phyloP scores from a whole-genome alignment of 1,284 basidiomycete species.

The Peniophora sp. region DNA sequence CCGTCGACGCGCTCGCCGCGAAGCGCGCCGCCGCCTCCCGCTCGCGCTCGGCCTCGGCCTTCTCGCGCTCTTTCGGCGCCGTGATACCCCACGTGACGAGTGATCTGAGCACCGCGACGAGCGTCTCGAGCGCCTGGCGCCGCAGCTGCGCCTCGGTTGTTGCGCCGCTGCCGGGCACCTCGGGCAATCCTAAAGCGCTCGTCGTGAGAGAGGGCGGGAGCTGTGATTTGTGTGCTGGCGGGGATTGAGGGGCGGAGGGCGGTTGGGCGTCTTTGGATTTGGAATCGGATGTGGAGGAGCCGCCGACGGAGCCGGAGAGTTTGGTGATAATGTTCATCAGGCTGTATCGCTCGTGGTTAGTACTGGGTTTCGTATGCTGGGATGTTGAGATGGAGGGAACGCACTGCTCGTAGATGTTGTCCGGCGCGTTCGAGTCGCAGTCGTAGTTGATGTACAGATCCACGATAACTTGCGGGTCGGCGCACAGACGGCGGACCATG shows the following conservation, averaged over 20 bases:
- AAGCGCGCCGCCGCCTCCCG: slow-evolving; percentile 41
- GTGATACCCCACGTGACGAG: slow-evolving; percentile 85
- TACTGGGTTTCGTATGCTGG: not conserved
- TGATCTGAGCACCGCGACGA: slow-evolving; percentile 81
- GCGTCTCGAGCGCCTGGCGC: slow-evolving; percentile 84
- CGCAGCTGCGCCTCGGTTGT: slow-evolving; percentile 80
- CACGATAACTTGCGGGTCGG: slow-evolving; percentile 93
- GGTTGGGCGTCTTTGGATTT: not conserved
- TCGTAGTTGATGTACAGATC: slow-evolving; percentile 98
- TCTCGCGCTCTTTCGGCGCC: slow-evolving; percentile 25
- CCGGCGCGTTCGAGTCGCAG: slow-evolving; percentile 85
- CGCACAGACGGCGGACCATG: slow-evolving; percentile 81
- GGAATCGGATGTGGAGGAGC: slow-evolving; percentile 28
- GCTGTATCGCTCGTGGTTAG: too few relatives aligned
- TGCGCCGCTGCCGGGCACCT: slow-evolving; percentile 55
- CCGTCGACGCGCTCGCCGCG: slow-evolving; percentile 39
- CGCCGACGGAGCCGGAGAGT: slow-evolving; percentile 56
- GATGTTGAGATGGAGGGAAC: slow-evolving; percentile 15
- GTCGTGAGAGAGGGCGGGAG: slow-evolving; percentile 59
- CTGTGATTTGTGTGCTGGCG: not conserved
- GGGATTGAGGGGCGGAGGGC: slow-evolving; percentile 28
- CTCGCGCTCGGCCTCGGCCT: slow-evolving; percentile 32
- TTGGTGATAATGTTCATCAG: slow-evolving; percentile 93
- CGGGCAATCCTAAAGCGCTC: slow-evolving; percentile 58
- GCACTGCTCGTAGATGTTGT: slow-evolving; percentile 95